Evolutionary conservation across 23 red algal species (phyloP).

Genomic region (Gracilaria domingensis): DNA sequence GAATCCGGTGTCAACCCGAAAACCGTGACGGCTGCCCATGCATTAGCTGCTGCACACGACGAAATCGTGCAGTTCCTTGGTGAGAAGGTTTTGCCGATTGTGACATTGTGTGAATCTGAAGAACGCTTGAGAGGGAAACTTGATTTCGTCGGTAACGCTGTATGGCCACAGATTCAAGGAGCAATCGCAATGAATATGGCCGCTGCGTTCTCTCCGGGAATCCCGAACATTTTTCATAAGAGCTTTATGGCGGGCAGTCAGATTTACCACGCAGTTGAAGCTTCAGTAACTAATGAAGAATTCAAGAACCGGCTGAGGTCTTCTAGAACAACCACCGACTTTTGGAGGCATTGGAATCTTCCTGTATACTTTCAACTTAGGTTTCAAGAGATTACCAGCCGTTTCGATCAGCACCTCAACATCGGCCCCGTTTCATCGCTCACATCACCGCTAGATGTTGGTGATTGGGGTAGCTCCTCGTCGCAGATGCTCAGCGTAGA

Average conservation of each 20-base stretch:
- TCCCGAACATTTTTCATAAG: constrained; percentile 79
- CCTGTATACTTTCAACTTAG: constrained; percentile 91
- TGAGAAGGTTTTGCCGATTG: constrained; percentile 69
- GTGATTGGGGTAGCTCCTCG: neutral
- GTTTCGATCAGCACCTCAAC: constrained; percentile 56
- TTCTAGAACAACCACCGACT: constrained; percentile 50
- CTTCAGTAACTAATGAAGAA: constrained; percentile 29
- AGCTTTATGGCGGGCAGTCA: constrained; percentile 56
- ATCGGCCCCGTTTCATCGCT: constrained; percentile 35
- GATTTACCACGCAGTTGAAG: constrained; percentile 74
- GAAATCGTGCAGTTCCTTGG: constrained; percentile 74
- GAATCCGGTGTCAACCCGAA: constrained; percentile 25
- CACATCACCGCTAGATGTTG: constrained; percentile 7
- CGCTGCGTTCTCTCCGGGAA: constrained; percentile 80
- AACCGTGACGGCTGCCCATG: constrained; percentile 67
- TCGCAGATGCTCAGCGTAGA: constrained; percentile 47
- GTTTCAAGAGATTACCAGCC: constrained; percentile 81
- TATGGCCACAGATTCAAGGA: constrained; percentile 81
- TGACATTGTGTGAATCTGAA: constrained; percentile 54
- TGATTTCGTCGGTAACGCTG: constrained; percentile 81
- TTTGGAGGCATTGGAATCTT: constrained; percentile 83
- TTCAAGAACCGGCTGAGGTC: constrained; percentile 20
- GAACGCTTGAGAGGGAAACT: constrained; percentile 56
- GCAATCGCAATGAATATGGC: constrained; percentile 70
- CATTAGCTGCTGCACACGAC: constrained; percentile 51